Evolutionary conservation across 495 filamentous ascomycete species (phyloP).

Genomic region (Tuber calosporum): DNA sequence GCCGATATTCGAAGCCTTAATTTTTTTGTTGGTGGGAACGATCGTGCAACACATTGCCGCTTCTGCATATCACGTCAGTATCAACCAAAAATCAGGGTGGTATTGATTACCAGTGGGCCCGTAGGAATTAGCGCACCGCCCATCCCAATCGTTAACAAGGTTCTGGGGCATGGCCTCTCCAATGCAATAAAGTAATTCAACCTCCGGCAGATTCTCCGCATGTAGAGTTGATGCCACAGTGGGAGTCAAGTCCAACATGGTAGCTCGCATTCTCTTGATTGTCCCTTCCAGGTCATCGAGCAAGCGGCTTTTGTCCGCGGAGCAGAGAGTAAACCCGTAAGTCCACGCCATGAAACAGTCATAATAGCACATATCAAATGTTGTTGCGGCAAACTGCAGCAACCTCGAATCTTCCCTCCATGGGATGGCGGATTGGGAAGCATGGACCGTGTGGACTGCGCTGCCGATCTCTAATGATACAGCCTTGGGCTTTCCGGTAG

Average conservation of each 20-base stretch:
- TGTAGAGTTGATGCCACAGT: conserved; percentile 43
- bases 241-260: conserved; percentile 45
- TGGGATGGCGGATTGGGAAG: conserved; percentile 40
- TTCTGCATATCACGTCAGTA: conserved; percentile 24
- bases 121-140: conserved; percentile 53
- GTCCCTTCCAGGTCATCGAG: conserved; percentile 40
- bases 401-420: conserved; percentile 42
- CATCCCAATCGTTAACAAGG: conserved; percentile 53
- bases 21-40: conserved; percentile 18
- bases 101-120: conserved; percentile 46
- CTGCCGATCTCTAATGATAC: conserved; percentile 44
- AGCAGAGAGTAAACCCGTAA: conserved; percentile 45
- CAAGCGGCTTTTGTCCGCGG: conserved; percentile 40
- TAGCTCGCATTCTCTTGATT: conserved; percentile 39
- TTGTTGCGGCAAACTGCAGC: conserved; percentile 45
- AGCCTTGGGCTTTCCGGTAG: conserved; percentile 45
- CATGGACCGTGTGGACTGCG: conserved; percentile 43
- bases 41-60: conserved; percentile 42
- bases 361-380: conserved; percentile 49
- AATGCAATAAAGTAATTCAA: conserved; percentile 45
- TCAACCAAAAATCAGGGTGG: not conserved
- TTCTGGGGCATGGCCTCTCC: conserved; percentile 53
- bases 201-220: conserved; percentile 37
- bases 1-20: conserved; percentile 40
- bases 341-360: conserved; percentile 47